phyloP scores from a whole-genome alignment of 2,329 filamentous ascomycete genomes.

The Penicillium corylophilum region DNA sequence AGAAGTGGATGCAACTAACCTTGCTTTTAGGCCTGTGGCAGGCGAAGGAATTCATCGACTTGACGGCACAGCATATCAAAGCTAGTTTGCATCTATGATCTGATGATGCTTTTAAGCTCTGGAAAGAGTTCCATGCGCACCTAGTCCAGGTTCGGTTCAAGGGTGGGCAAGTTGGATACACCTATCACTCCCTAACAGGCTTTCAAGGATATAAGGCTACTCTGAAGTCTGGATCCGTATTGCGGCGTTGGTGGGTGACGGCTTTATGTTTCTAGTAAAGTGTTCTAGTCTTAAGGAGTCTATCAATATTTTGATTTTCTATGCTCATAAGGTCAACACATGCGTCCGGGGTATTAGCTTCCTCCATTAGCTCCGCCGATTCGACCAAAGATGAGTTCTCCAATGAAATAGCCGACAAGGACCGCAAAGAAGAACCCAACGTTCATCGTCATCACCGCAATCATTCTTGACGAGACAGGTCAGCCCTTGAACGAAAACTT shows the following conservation, averaged over 20 bases:
- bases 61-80: constrained; percentile 23
- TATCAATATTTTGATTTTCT: no score
- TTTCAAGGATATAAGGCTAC: no score
- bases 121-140: no score
- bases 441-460: constrained; percentile 14
- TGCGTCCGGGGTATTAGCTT: background rate
- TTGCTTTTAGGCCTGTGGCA: constrained; percentile 23
- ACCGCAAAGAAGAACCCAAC: constrained; percentile 11
- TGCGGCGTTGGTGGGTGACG: no score
- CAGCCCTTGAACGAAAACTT: no score
- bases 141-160: no score
- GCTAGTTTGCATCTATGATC: constrained; percentile 12
- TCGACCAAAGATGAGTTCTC: constrained; percentile 7
- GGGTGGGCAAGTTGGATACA: no score
- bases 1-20: background rate
- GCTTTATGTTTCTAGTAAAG: no score
- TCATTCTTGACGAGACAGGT: constrained; percentile 1
- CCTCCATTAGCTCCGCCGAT: background rate
- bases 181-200: no score
- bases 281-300: no score
- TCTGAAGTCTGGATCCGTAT: no score
- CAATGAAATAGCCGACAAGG: constrained; percentile 8
- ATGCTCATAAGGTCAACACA: background rate
- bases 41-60: constrained; percentile 31
- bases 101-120: no score